Evolutionary conservation across 176 grass and related monocot species (phyloP).

Genomic region (Avena insularis): DNA sequence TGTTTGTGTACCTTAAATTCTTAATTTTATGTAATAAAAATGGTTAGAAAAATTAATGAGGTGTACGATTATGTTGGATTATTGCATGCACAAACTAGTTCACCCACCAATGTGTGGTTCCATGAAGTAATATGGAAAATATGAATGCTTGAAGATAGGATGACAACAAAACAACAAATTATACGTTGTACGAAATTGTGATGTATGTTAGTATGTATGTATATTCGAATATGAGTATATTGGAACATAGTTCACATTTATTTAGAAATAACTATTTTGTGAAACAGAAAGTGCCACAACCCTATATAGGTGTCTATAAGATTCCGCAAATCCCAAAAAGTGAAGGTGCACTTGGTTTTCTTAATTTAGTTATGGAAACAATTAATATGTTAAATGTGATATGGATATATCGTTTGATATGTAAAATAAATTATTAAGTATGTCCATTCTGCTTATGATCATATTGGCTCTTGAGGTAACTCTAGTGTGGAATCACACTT

Average conservation of each 20-base stretch:
- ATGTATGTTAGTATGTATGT: neutral
- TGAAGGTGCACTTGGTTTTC: neutral
- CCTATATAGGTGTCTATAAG: neutral
- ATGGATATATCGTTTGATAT: neutral
- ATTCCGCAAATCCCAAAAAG: neutral
- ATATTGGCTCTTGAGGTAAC: neutral
- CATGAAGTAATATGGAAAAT: neutral
- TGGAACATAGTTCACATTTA: neutral
- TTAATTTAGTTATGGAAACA: neutral
- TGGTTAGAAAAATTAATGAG: neutral
- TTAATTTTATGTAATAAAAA: slow-evolving; percentile 32
- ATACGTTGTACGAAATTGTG: neutral
- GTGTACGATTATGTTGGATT: neutral
- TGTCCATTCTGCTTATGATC: neutral
- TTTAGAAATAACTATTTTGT: neutral
- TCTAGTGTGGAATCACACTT: neutral
- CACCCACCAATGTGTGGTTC: neutral
- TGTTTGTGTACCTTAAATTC: neutral
- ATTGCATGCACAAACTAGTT: neutral
- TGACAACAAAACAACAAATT: neutral
- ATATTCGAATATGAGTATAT: neutral
- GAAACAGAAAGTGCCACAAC: neutral
- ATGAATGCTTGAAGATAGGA: neutral
- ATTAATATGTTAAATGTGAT: neutral
- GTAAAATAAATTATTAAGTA: neutral